phyloP scores from a whole-genome alignment of 2,329 filamentous ascomycete genomes.

The Aspergillus ibericus region DNA sequence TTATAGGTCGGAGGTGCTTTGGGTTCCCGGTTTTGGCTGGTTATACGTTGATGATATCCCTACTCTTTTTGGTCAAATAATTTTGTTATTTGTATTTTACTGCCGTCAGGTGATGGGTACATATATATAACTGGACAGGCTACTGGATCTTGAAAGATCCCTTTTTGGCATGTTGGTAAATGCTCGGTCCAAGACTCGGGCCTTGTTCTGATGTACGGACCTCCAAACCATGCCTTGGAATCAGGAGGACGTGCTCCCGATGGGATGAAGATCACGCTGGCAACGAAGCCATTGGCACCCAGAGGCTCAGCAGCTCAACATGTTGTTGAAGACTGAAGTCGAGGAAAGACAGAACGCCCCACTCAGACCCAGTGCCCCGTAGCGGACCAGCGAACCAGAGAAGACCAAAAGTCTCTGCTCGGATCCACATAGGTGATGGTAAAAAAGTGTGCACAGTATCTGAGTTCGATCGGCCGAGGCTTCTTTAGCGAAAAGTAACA shows the following conservation, averaged over 20 bases:
- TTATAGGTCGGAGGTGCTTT: neutral
- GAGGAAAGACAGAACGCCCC: no score
- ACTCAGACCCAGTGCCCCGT: neutral
- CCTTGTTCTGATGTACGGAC: no score
- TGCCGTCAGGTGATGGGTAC: neutral
- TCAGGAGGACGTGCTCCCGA: no score
- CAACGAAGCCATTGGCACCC: no score
- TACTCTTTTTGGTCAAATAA: neutral
- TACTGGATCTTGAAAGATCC: no score
- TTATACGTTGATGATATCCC: constrained; percentile 1
- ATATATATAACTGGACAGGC: neutral
- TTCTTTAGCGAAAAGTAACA: neutral
- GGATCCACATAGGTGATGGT: neutral
- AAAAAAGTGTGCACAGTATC: neutral
- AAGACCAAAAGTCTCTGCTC: neutral
- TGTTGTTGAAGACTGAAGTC: no score
- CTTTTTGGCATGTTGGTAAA: no score
- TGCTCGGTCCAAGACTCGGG: no score
- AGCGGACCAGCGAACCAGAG: neutral
- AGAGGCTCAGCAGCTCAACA: no score
- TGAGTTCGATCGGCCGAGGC: neutral
- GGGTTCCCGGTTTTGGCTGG: neutral
- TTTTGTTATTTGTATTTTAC: neutral
- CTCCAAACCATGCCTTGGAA: no score
- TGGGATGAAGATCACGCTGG: no score